A percentile compares a stretch with the other conserved stretches of the same genome.
Conservation (phyloP, 1,139 yeast species). For the Sugiyamaella japonica region DNA sequence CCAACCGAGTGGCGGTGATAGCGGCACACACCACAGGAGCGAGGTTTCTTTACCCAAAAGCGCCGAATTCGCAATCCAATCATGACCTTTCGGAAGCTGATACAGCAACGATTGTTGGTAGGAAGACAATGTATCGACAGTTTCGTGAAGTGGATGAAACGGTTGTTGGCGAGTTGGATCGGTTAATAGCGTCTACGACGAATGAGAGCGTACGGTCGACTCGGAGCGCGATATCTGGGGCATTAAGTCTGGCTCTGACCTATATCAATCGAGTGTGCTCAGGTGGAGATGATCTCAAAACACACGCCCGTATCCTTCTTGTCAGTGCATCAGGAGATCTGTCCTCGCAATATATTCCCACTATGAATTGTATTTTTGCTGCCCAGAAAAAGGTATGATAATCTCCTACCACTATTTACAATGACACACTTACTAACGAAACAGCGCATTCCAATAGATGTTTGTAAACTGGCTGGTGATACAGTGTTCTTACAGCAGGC, state of each 20-base stretch:
- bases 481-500: conserved; percentile 94
- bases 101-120: conserved; percentile 5
- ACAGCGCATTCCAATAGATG: conserved; percentile 76
- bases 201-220: conserved; percentile 29
- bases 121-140: conserved; percentile 72
- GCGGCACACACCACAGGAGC: conserved; percentile 76
- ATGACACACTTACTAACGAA: background rate
- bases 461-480: conserved; percentile 75
- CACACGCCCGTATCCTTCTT: conserved; percentile 72
- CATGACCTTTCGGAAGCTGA: background rate
- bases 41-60: conserved; percentile 64
- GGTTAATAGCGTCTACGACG: conserved; percentile 44
- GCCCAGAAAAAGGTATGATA: conserved; percentile 71
- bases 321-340: conserved; percentile 77
- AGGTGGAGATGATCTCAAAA: conserved; percentile 35
- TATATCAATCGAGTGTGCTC: conserved; percentile 64
- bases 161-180: conserved; percentile 61
- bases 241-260: conserved; percentile 72
- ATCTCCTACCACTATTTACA: background rate
- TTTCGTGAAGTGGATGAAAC: conserved; percentile 79
- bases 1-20: conserved; percentile 81
- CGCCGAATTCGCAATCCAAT: conserved; percentile 2
- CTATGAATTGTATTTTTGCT: conserved; percentile 94
- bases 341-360: conserved; percentile 81
- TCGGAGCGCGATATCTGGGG: conserved; percentile 68